Conservation (phyloP, 305 asterid genomes). For the Fraxinus latifolia region DNA sequence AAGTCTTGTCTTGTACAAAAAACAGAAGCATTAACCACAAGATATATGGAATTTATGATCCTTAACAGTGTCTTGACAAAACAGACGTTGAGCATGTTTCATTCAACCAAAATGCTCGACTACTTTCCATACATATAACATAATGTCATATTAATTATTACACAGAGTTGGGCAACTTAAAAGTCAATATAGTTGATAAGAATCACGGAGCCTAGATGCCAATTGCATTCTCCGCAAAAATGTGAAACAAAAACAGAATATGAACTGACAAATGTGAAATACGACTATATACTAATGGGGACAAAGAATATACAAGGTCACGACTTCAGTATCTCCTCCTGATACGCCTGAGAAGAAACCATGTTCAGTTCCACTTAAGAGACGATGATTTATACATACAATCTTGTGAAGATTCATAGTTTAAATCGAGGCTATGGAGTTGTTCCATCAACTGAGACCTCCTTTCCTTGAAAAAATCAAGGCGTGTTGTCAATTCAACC, state of each 20-base stretch:
- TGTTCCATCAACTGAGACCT: slow-evolving; percentile 98
- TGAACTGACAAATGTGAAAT: slow-evolving; percentile 14
- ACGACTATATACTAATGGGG: slow-evolving; percentile 29
- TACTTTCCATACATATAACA: neutral
- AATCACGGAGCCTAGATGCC: slow-evolving; percentile 14
- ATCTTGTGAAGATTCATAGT: slow-evolving; percentile 65
- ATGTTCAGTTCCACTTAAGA: slow-evolving; percentile 72
- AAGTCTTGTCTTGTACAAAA: neutral
- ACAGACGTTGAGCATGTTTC: neutral
- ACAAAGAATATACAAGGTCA: slow-evolving; percentile 43
- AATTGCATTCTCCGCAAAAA: slow-evolving; percentile 23
- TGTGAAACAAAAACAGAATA: neutral
- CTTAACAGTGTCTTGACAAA: neutral
- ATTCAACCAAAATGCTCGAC: neutral
- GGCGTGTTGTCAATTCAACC: slow-evolving; percentile 86
- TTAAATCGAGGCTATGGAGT: slow-evolving; percentile 78
- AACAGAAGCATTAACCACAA: neutral
- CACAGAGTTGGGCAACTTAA: neutral
- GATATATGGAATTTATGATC: neutral
- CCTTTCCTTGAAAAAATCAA: slow-evolving; percentile 93
- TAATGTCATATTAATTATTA: neutral
- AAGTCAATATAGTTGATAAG: neutral
- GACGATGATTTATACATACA: slow-evolving; percentile 72
- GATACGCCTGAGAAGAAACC: slow-evolving; percentile 19
- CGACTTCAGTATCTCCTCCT: neutral